Conservation (phyloP, 345 rosid species). For the Luvunga scandens region DNA sequence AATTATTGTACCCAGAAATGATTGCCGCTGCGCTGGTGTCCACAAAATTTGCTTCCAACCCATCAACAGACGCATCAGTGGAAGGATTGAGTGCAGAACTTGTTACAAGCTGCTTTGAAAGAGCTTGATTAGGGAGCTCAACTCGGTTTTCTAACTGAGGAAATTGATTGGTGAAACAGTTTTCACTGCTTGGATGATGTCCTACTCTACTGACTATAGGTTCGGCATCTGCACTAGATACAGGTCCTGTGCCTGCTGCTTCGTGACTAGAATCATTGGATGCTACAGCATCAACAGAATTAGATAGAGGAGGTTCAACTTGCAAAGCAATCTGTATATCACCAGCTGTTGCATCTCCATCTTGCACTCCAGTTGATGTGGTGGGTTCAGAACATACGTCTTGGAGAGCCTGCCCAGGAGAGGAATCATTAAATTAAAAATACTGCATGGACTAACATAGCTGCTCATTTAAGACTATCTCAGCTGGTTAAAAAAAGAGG, state of each 20-base stretch:
- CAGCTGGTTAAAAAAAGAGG: not conserved
- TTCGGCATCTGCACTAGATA: constrained; percentile 12
- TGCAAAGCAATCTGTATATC: constrained; percentile 25
- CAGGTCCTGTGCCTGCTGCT: constrained; percentile 6
- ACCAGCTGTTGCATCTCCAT: constrained; percentile 24
- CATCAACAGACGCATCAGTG: constrained; percentile 2
- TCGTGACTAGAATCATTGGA: constrained; percentile 5
- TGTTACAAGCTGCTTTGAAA: constrained; percentile 18
- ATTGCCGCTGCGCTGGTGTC: constrained; percentile 20
- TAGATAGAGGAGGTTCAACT: constrained; percentile 11
- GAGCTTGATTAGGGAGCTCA: constrained; percentile 15
- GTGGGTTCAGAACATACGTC: constrained; percentile 27
- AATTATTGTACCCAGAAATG: constrained; percentile 19
- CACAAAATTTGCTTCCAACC: constrained; percentile 9
- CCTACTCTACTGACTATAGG: constrained; percentile 17
- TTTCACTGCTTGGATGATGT: constrained; percentile 20
- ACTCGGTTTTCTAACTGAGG: constrained; percentile 19
- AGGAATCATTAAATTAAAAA: not conserved
- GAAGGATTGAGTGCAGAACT: constrained; percentile 9
- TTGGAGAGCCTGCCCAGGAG: constrained; percentile 27
- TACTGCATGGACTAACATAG: not conserved
- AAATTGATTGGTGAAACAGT: not conserved
- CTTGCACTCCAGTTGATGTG: constrained; percentile 31
- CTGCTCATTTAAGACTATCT: not conserved
- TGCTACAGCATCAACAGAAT: constrained; percentile 7